Conservation (phyloP, 2,329 filamentous ascomycete genomes). For the Pseudocercospora cruenta region DNA sequence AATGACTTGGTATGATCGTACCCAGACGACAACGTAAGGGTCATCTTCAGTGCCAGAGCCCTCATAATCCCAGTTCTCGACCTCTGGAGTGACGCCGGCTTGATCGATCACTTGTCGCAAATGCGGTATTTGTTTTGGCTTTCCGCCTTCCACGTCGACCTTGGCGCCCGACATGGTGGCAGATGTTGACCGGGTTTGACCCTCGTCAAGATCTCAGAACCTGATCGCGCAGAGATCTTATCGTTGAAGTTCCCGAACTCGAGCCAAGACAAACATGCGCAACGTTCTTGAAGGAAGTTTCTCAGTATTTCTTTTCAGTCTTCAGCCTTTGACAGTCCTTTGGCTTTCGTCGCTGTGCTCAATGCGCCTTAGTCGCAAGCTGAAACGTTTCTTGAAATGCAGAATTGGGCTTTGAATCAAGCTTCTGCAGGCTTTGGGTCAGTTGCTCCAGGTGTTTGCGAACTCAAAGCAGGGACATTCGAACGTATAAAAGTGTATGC, state of each 20-base stretch:
- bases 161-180: slow-evolving; percentile 31
- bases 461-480: background rate
- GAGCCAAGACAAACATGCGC: background rate
- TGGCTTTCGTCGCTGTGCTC: background rate
- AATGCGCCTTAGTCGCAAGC: background rate
- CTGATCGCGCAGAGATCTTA: background rate
- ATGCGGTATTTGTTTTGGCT: slow-evolving; percentile 33
- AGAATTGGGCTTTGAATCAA: background rate
- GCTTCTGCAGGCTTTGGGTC: background rate
- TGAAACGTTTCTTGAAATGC: background rate
- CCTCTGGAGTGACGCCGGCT: slow-evolving; percentile 40
- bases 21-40: slow-evolving; percentile 68
- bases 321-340: background rate
- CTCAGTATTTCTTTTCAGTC: background rate
- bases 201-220: background rate
- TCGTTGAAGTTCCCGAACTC: background rate
- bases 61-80: slow-evolving; percentile 39
- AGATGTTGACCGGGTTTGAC: background rate
- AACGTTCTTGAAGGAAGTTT: background rate
- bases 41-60: slow-evolving; percentile 64
- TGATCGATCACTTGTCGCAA: slow-evolving; percentile 39
- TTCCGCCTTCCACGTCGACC: slow-evolving; percentile 37
- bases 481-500: background rate
- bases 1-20: background rate
- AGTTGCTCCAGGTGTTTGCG: background rate